Evolutionary conservation across 257 asterid species (phyloP).

Genomic region (Euphrasia confusa): DNA sequence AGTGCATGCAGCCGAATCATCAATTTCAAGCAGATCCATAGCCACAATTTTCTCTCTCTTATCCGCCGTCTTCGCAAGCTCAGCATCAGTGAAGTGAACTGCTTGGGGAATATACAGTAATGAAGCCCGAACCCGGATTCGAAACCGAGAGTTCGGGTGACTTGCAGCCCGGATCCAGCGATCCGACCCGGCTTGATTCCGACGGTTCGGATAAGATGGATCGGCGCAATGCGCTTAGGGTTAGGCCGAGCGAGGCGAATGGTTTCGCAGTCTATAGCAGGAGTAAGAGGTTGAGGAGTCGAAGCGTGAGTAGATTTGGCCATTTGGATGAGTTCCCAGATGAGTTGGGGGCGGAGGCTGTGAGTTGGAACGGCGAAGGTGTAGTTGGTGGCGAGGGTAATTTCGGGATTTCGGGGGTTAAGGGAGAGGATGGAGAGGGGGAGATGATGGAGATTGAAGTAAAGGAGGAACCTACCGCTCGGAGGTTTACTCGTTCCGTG

Average conservation of each 20-base stretch:
- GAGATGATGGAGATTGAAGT: constrained; percentile 62
- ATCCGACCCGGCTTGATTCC: constrained; percentile 28
- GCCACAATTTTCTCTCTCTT: constrained; percentile 18
- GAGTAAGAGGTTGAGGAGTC: constrained; percentile 56
- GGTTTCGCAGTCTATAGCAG: constrained; percentile 66
- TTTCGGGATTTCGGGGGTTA: constrained; percentile 24
- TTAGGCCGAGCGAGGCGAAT: constrained; percentile 48
- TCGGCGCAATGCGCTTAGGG: constrained; percentile 33
- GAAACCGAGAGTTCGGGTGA: constrained; percentile 25
- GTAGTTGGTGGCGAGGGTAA: constrained; percentile 25
- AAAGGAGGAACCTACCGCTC: constrained; percentile 36
- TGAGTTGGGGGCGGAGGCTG: constrained; percentile 27
- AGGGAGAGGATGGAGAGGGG: constrained; percentile 32
- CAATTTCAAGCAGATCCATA: constrained; percentile 29
- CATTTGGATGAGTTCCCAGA: constrained; percentile 26
- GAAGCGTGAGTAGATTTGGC: constrained; percentile 27
- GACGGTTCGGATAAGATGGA: constrained; percentile 35
- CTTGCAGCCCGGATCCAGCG: constrained; percentile 21
- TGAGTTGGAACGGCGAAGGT: constrained; percentile 25
- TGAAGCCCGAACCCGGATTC: constrained; percentile 47
- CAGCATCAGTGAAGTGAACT: constrained; percentile 30
- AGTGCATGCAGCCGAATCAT: constrained; percentile 30
- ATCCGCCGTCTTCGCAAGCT: constrained; percentile 30
- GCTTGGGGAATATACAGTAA: constrained; percentile 27
- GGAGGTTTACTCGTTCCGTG: constrained; percentile 59